Evolutionary conservation across 2,329 filamentous ascomycete species (phyloP).

Genomic region (Penicillium polonicum): DNA sequence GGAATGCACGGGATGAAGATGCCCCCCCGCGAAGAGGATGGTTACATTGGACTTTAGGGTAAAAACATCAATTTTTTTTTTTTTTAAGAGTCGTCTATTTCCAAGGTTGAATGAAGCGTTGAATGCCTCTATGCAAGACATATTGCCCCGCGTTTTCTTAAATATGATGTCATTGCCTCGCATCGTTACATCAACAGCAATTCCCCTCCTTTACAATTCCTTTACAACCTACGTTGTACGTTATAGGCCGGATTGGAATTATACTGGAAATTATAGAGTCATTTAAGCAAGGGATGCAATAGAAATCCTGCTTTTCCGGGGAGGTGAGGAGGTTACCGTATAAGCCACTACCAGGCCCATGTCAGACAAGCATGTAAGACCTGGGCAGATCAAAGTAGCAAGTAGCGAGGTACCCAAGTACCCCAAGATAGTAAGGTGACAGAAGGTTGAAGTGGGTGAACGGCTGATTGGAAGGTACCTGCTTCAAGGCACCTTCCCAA

Average conservation of each 20-base stretch:
- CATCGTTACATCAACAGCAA: neutral
- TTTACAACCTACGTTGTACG: neutral
- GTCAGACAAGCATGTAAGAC: neutral
- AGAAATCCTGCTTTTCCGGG: neutral
- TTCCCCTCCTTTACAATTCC: neutral
- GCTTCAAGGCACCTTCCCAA: conserved; percentile 4
- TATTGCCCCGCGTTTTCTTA: neutral
- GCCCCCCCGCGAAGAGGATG: conserved; percentile 38
- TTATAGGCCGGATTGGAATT: neutral
- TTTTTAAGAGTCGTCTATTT: neutral
- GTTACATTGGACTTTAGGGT: conserved; percentile 28
- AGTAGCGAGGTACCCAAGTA: neutral
- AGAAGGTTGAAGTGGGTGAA: neutral
- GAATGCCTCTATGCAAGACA: neutral
- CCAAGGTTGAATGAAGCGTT: neutral
- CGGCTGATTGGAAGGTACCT: conserved; percentile 7
- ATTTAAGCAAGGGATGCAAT: neutral
- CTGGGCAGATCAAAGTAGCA: neutral
- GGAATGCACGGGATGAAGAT: conserved; percentile 65
- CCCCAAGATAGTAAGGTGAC: neutral
- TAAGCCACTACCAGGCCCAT: neutral
- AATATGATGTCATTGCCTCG: conserved; percentile 4
- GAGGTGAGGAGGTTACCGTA: neutral
- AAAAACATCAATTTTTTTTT: neutral
- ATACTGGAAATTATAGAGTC: neutral